Conservation (phyloP, 2,329 filamentous ascomycete genomes). For the Ramichloridium luteum region DNA sequence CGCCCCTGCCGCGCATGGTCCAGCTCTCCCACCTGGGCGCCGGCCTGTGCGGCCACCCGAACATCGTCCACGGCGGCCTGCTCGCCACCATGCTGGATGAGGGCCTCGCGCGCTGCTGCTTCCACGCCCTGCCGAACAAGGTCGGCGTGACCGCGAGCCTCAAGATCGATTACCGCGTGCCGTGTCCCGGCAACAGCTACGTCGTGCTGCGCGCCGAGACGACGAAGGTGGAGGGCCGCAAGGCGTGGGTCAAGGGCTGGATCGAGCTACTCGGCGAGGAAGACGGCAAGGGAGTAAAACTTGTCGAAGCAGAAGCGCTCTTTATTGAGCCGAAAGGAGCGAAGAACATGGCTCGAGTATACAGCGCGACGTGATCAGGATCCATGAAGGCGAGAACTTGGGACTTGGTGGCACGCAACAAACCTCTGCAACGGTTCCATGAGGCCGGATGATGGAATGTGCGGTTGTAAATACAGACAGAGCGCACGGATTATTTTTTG, state of each 20-base stretch:
- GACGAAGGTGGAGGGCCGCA: conserved; percentile 76
- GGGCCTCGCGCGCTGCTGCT: conserved; percentile 75
- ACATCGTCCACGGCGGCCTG: conserved; percentile 80
- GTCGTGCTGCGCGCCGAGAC: conserved; percentile 70
- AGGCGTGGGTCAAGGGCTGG: conserved; percentile 83
- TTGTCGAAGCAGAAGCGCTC: conserved; percentile 74
- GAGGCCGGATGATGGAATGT: too few relatives aligned
- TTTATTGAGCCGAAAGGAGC: conserved; percentile 84
- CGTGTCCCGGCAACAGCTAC: conserved; percentile 62
- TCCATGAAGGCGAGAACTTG: too few relatives aligned
- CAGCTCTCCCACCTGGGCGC: conserved; percentile 65
- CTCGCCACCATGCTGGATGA: conserved; percentile 90
- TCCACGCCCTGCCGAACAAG: conserved; percentile 75
- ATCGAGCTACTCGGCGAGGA: conserved; percentile 61
- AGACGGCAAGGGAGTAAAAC: conserved; percentile 44
- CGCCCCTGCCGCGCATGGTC: conserved; percentile 45
- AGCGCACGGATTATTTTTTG: too few relatives aligned
- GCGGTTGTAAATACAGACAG: too few relatives aligned
- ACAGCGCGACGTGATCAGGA: conserved; percentile 15
- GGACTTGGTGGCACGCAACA: too few relatives aligned
- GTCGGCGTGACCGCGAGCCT: conserved; percentile 78
- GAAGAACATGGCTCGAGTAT: conserved; percentile 32
- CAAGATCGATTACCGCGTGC: conserved; percentile 68
- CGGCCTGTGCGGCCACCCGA: conserved; percentile 71
- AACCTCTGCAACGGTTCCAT: too few relatives aligned